These are phyloP conservation scores for Wickerhamomyces bisporus DNA, from an alignment of 805 yeast species.

Conservation along the genomic window DNA sequence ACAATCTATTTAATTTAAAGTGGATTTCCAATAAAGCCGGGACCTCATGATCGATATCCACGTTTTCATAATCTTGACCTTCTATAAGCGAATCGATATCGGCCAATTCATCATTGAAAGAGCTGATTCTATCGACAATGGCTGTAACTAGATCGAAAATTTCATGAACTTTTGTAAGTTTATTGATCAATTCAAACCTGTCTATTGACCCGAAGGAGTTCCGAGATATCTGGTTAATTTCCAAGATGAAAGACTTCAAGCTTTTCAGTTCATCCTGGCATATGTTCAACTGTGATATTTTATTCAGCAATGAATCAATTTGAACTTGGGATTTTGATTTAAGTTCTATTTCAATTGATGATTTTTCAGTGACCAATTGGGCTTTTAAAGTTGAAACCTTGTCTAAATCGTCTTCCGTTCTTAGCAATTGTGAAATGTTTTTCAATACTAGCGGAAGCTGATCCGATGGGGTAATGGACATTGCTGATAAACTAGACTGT, in stretches of 20 bases:
- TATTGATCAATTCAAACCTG: slow-evolving; percentile 63
- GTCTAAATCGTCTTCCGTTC: slow-evolving; percentile 45
- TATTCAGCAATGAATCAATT: slow-evolving; percentile 49
- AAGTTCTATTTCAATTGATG: slow-evolving; percentile 53
- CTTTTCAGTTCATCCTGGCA: slow-evolving; percentile 44
- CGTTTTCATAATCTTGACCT: slow-evolving; percentile 34
- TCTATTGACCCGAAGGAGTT: slow-evolving; percentile 55
- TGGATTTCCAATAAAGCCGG: slow-evolving; percentile 63
- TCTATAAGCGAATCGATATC: slow-evolving; percentile 51
- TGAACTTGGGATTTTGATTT: slow-evolving; percentile 40
- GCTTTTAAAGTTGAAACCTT: slow-evolving; percentile 47
- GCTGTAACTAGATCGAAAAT: slow-evolving; percentile 65
- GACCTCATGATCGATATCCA: slow-evolving; percentile 37
- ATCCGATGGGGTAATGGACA: not conserved
- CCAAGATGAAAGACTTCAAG: slow-evolving; percentile 40
- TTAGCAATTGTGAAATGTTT: slow-evolving; percentile 28
- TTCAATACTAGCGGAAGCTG: slow-evolving; percentile 16
- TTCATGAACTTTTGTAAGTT: slow-evolving; percentile 63
- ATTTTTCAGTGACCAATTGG: slow-evolving; percentile 63
- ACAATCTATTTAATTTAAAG: slow-evolving; percentile 58
- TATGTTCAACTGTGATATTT: slow-evolving; percentile 31
- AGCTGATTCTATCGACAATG: slow-evolving; percentile 57
- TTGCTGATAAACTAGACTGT: not conserved
- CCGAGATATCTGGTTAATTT: slow-evolving; percentile 44
- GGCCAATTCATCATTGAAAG: slow-evolving; percentile 46